Conservation (phyloP, 2,329 filamentous ascomycete genomes). For the Nigrospora oryzae region DNA sequence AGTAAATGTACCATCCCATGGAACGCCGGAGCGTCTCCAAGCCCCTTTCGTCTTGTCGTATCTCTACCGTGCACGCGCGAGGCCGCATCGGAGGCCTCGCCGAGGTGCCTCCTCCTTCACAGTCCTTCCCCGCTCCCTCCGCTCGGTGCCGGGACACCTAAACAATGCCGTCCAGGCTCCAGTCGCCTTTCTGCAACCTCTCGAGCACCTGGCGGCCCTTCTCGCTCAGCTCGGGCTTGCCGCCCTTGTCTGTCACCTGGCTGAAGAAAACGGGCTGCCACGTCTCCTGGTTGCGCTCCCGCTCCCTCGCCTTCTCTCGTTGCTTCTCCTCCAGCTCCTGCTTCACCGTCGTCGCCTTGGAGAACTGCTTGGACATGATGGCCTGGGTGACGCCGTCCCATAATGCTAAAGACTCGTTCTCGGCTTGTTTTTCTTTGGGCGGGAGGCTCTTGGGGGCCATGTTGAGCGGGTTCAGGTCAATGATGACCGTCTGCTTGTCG, state of each 20-base stretch:
- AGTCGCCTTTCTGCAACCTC: constrained; percentile 43
- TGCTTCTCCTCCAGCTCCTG: constrained; percentile 87
- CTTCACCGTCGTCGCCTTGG: constrained; percentile 77
- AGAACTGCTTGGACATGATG: constrained; percentile 75
- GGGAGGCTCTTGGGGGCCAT: constrained; percentile 75
- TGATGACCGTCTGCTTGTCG: constrained; percentile 64
- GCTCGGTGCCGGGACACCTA: constrained; percentile 7
- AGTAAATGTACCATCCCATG: too few relatives aligned
- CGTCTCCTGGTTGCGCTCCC: constrained; percentile 58
- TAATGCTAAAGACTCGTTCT: constrained; percentile 82
- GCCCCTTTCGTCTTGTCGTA: too few relatives aligned
- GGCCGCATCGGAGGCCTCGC: neutral
- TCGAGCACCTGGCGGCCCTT: constrained; percentile 43
- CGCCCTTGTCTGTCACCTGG: constrained; percentile 45
- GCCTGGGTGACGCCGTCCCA: constrained; percentile 85
- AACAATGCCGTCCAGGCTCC: constrained; percentile 38
- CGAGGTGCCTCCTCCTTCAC: neutral
- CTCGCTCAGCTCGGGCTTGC: constrained; percentile 46
- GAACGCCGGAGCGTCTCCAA: too few relatives aligned
- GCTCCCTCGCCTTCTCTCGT: constrained; percentile 72
- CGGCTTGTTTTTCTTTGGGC: constrained; percentile 67
- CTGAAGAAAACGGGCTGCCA: constrained; percentile 90
- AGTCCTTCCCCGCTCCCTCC: neutral
- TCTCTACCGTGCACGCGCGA: too few relatives aligned
- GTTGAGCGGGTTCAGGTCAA: constrained; percentile 78